These are phyloP conservation scores for Xylaria sp. DNA, from an alignment of 2,329 filamentous ascomycete species.

Conservation along the genomic window DNA sequence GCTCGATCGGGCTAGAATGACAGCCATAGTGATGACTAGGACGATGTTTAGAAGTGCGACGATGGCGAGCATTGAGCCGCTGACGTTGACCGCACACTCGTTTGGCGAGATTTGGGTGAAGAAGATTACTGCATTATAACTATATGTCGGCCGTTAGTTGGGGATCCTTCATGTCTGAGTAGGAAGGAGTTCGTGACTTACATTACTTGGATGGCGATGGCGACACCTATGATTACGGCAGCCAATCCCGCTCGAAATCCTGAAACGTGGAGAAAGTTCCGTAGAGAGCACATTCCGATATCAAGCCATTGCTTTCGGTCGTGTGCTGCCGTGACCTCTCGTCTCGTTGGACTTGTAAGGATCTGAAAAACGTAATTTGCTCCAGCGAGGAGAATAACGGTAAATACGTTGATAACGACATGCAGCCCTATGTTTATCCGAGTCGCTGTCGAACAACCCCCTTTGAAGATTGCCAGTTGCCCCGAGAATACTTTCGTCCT, in stretches of 20 bases:
- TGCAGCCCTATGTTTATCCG: constrained; percentile 50
- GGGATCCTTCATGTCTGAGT: not conserved
- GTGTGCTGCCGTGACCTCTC: constrained; percentile 55
- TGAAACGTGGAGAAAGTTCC: constrained; percentile 54
- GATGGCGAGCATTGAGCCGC: constrained; percentile 50
- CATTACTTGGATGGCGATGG: constrained; percentile 57
- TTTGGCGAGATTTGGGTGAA: constrained; percentile 43
- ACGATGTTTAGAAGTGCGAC: constrained; percentile 41
- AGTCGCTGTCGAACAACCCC: constrained; percentile 46
- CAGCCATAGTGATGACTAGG: constrained; percentile 37
- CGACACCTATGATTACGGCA: constrained; percentile 47
- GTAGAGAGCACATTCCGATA: constrained; percentile 58
- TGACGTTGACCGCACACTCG: constrained; percentile 51
- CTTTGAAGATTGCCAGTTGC: constrained; percentile 47
- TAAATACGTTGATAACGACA: constrained; percentile 51
- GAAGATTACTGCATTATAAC: constrained; percentile 59
- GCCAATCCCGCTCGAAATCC: constrained; percentile 48
- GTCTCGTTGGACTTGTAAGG: constrained; percentile 58
- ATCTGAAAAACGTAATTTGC: constrained; percentile 61
- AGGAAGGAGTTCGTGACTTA: constrained; percentile 39
- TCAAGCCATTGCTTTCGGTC: constrained; percentile 55
- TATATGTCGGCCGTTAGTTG: constrained; percentile 33
- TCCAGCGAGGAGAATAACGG: constrained; percentile 51
- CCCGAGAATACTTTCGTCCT: constrained; percentile 43
- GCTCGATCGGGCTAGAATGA: constrained; percentile 34